A percentile compares a stretch with the other conserved stretches of the same genome.
phyloP scores from a whole-genome alignment of 345 rosid species.

The Camelina hispida region DNA sequence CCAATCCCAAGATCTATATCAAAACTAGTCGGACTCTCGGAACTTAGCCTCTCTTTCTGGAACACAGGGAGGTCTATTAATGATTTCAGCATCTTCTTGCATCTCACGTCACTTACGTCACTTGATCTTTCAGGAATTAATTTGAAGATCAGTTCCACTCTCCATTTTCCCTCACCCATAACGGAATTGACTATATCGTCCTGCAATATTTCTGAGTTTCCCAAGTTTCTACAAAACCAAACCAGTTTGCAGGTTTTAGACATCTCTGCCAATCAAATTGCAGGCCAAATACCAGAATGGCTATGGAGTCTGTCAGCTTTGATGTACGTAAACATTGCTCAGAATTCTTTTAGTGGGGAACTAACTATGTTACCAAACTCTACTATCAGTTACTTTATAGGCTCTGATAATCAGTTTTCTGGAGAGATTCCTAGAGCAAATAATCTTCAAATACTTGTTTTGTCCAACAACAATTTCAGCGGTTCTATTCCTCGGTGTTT shows the following conservation, averaged over 20 bases:
- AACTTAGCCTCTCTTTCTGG: constrained; percentile 21
- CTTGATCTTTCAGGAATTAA: constrained; percentile 34
- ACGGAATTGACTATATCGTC: neutral
- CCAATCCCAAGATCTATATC: constrained; percentile 33
- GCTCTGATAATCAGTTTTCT: neutral
- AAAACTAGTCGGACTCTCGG: neutral
- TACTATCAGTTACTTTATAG: rapidly evolving
- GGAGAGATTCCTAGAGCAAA: constrained; percentile 40
- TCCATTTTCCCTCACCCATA: neutral
- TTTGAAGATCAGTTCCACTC: neutral
- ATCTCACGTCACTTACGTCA: neutral
- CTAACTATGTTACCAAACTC: constrained; percentile 25
- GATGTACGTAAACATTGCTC: constrained; percentile 20
- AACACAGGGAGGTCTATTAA: neutral
- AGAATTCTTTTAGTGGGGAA: neutral
- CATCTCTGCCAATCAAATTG: constrained; percentile 36
- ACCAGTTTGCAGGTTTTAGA: neutral
- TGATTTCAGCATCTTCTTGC: constrained; percentile 29
- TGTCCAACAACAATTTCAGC: constrained; percentile 41
- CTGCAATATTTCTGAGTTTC: constrained; percentile 37
- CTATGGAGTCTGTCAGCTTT: constrained; percentile 14
- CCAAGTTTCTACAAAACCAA: constrained; percentile 24
- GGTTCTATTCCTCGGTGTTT: constrained; percentile 39
- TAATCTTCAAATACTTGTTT: too few relatives aligned
- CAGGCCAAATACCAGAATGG: constrained; percentile 27